Evolutionary conservation across 2,329 filamentous ascomycete species (phyloP).

Genomic region (Alternaria postmessia): DNA sequence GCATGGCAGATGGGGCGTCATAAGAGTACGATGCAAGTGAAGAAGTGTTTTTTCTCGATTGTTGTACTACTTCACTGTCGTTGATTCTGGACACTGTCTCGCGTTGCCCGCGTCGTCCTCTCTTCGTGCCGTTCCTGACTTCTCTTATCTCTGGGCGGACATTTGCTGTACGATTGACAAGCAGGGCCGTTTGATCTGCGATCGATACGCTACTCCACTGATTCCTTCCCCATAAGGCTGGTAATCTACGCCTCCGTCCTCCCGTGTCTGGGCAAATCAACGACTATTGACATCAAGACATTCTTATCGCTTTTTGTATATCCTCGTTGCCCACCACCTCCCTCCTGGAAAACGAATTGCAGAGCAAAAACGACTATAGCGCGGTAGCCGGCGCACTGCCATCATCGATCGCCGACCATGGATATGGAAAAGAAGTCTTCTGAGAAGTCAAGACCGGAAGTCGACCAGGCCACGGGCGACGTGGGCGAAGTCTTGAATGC

Average conservation of each 20-base stretch:
- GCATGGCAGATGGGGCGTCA: background rate
- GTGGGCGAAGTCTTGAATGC: conserved; percentile 56
- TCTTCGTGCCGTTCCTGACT: background rate
- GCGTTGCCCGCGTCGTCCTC: background rate
- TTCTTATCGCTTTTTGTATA: background rate
- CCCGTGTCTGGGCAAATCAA: background rate
- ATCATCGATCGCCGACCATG: background rate
- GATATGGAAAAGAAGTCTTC: conserved; percentile 18
- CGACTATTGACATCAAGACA: background rate
- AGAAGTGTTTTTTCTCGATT: background rate
- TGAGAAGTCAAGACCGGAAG: conserved; percentile 21
- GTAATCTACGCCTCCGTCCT: background rate
- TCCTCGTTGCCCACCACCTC: background rate
- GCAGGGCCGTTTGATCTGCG: conserved; percentile 1
- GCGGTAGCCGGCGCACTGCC: background rate
- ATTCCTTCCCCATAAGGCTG: background rate
- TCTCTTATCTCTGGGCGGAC: conserved; percentile 6
- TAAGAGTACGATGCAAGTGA: background rate
- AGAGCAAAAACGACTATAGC: background rate
- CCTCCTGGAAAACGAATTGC: background rate
- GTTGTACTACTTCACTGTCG: background rate
- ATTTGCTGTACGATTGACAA: background rate
- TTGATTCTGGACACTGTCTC: background rate
- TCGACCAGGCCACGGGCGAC: conserved; percentile 29
- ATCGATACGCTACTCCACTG: background rate